Conservation (phyloP, 495 filamentous ascomycete species). For the Penicillium coffeae region DNA sequence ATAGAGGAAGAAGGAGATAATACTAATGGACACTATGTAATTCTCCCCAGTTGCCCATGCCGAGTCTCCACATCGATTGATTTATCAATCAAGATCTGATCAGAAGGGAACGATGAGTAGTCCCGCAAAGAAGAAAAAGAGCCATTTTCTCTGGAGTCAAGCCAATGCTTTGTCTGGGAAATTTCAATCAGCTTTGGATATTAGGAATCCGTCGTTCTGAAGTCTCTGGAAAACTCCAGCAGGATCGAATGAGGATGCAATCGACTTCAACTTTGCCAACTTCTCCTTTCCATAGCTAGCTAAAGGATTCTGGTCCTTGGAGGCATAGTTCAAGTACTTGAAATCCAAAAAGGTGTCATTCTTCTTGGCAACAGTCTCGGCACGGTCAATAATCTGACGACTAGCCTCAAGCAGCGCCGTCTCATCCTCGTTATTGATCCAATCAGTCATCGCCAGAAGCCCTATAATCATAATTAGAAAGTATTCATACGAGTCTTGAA, state of each 20-base stretch:
- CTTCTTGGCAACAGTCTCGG: constrained; percentile 4
- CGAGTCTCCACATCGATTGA: no score
- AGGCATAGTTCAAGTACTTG: constrained; percentile 11
- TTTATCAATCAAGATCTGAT: no score
- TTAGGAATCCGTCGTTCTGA: constrained; percentile 4
- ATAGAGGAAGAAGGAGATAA: no score
- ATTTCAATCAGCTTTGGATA: no score
- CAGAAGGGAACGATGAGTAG: no score
- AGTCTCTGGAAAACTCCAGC: constrained; percentile 2
- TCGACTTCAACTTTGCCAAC: constrained; percentile 1
- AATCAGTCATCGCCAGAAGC: constrained; percentile 1
- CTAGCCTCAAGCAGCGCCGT: not conserved
- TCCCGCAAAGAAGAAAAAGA: no score
- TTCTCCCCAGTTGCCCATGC: no score
- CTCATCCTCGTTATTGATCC: constrained; percentile 1
- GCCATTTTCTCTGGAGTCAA: no score
- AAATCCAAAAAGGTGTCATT: constrained; percentile 11
- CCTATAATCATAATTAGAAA: no score
- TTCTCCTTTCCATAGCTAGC: constrained; percentile 9
- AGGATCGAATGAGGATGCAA: constrained; percentile 1
- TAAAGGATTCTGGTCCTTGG: constrained; percentile 10
- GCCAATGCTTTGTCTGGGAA: no score
- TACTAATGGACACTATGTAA: no score
- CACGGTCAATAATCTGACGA: constrained; percentile 10
- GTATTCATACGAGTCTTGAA: no score